A percentile compares a stretch with the other conserved stretches of the same genome.
Conservation (phyloP, 208 protist genomes). For the Novymonas esmeraldas region DNA sequence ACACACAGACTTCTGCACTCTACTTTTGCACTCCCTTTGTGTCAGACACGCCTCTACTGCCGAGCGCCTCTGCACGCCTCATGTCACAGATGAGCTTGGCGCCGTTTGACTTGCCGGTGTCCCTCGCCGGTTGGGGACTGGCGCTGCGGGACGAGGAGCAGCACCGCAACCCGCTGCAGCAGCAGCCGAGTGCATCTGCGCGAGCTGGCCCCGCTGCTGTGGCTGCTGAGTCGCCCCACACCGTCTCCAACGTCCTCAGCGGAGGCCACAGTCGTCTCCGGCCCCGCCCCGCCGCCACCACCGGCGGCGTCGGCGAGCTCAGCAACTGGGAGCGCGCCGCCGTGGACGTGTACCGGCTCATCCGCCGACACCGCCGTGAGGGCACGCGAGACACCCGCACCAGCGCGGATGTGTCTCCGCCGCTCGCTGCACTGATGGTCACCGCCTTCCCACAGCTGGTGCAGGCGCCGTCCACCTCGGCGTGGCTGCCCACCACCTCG, state of each 20-base stretch:
- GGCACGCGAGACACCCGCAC: not conserved
- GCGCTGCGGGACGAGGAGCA: conserved; percentile 13
- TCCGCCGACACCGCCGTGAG: conserved; percentile 13
- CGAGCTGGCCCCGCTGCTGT: not conserved
- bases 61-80: not conserved
- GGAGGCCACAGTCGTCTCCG: conserved; percentile 6
- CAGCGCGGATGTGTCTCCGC: not conserved
- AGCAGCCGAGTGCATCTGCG: not conserved
- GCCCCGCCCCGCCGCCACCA: too few relatives aligned
- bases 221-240: not conserved
- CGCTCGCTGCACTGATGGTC: not conserved
- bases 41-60: too few relatives aligned
- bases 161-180: not conserved
- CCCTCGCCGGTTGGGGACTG: conserved; percentile 8
- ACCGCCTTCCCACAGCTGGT: conserved; percentile 17
- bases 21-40: too few relatives aligned
- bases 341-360: conserved; percentile 9
- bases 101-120: not conserved
- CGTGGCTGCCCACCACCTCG: not conserved
- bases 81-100: not conserved
- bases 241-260: too few relatives aligned
- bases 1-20: not conserved
- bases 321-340: conserved; percentile 15
- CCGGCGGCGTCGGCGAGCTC: not conserved
- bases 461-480: not conserved